Percentiles rank a stretch among this genome's conserved stretches.
Evolutionary conservation across 2,329 filamentous ascomycete species (phyloP).

Genomic region (Monosporascus sp.): DNA sequence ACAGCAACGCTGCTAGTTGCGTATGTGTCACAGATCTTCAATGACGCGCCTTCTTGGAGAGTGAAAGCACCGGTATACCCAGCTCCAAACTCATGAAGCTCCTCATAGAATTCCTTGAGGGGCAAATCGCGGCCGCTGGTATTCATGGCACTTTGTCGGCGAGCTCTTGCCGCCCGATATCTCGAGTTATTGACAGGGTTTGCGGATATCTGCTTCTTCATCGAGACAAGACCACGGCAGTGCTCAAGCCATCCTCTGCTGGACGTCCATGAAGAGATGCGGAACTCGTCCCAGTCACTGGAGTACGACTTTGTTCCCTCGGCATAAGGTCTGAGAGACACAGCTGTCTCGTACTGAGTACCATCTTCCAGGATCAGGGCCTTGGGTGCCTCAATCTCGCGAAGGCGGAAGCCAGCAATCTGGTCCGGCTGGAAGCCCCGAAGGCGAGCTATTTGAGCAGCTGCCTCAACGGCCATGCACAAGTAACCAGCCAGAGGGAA

Average conservation of each 20-base stretch:
- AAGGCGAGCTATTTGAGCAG: constrained; percentile 27
- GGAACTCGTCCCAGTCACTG: constrained; percentile 50
- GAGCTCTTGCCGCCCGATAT: constrained; percentile 18
- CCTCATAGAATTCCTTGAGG: constrained; percentile 22
- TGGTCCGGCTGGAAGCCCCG: constrained; percentile 29
- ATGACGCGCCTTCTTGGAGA: constrained; percentile 34
- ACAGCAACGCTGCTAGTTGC: constrained; percentile 30
- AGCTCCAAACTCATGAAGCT: constrained; percentile 34
- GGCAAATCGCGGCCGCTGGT: constrained; percentile 38
- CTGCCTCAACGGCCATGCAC: constrained; percentile 46
- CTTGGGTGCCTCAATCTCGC: constrained; percentile 40
- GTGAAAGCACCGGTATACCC: constrained; percentile 44
- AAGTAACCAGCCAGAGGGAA: constrained; percentile 51
- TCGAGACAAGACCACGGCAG: constrained; percentile 46
- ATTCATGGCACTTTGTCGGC: constrained; percentile 25
- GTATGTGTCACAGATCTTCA: constrained; percentile 31
- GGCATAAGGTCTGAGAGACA: constrained; percentile 37
- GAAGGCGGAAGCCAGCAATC: constrained; percentile 33
- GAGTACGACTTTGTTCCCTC: constrained; percentile 37
- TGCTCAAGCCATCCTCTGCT: constrained; percentile 53
- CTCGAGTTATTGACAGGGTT: constrained; percentile 34
- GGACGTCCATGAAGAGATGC: constrained; percentile 48
- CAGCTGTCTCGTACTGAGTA: constrained; percentile 43
- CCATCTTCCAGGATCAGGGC: constrained; percentile 43
- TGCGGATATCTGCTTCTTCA: constrained; percentile 25